Percentiles rank a stretch among this genome's conserved stretches.
phyloP scores from a whole-genome alignment of 1,284 basidiomycete species.

The Cystobasidiaceae sp. region DNA sequence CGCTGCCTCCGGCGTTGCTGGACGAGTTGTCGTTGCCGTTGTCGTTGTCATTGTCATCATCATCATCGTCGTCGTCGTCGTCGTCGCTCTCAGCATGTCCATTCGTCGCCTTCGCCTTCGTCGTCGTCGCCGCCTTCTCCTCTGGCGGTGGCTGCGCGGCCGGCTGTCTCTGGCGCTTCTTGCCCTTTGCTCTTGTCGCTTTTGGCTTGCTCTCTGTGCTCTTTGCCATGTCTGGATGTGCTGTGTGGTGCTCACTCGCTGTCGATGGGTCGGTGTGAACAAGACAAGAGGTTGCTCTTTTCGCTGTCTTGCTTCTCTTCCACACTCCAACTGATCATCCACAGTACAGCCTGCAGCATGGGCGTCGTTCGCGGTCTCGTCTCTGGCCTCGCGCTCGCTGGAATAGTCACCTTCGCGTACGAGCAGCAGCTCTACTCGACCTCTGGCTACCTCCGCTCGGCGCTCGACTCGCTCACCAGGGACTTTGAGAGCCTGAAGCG shows the following conservation, averaged over 20 bases:
- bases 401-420: constrained; percentile 18
- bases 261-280: neutral
- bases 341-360: too few relatives aligned
- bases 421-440: constrained; percentile 22
- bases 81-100: neutral
- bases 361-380: constrained; percentile 20
- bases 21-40: neutral
- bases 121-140: neutral
- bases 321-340: too few relatives aligned
- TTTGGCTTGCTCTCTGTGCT: neutral
- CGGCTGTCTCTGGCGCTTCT: constrained; percentile 6
- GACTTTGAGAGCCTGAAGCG: constrained; percentile 18
- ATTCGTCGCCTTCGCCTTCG: too few relatives aligned
- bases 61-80: neutral
- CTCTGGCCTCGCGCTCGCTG: constrained; percentile 21
- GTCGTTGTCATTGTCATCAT: neutral
- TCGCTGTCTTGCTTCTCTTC: neutral
- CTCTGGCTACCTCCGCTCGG: constrained; percentile 18
- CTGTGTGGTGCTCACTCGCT: neutral
- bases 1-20: neutral
- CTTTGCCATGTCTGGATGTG: neutral
- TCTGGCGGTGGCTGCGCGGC: neutral
- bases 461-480: constrained; percentile 9
- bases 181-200: constrained; percentile 9
- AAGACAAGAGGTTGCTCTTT: neutral